A percentile compares a stretch with the other conserved stretches of the same genome.
Conservation (phyloP, 2,329 filamentous ascomycete genomes). For the Aspergillus ibericus region DNA sequence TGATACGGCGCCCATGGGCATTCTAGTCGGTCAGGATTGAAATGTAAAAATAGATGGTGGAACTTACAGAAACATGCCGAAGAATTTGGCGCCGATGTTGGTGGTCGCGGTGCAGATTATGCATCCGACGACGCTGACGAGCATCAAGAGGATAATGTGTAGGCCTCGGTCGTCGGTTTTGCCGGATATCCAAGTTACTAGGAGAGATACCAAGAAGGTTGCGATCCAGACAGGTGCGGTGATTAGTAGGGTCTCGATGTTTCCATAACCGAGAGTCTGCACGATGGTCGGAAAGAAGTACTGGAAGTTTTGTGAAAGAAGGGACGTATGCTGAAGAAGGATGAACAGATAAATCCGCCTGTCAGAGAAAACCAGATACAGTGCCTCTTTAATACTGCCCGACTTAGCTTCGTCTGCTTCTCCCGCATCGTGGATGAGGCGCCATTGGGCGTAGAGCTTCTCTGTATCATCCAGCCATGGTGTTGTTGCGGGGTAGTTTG, state of each 20-base stretch:
- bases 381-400: constrained; percentile 46
- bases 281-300: constrained; percentile 68
- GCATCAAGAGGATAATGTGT: constrained; percentile 57
- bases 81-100: constrained; percentile 55
- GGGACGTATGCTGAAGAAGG: constrained; percentile 50
- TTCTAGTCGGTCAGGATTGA: constrained; percentile 21
- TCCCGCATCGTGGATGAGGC: constrained; percentile 51
- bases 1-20: constrained; percentile 56
- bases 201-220: constrained; percentile 55
- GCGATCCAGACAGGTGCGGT: constrained; percentile 57
- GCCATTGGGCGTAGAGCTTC: constrained; percentile 55
- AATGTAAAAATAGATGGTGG: neutral
- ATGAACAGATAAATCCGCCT: constrained; percentile 43
- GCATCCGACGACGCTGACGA: constrained; percentile 55
- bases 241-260: constrained; percentile 48
- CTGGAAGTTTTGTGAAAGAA: constrained; percentile 58
- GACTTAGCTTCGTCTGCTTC: constrained; percentile 45
- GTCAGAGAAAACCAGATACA: constrained; percentile 39
- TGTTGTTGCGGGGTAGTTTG: constrained; percentile 55
- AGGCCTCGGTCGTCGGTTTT: constrained; percentile 56
- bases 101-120: constrained; percentile 56
- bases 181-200: constrained; percentile 57
- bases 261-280: constrained; percentile 58
- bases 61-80: constrained; percentile 59
- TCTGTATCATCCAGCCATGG: constrained; percentile 55